Conservation (phyloP, 768 basidiomycete genomes). For the Tephrocybe sp. region DNA sequence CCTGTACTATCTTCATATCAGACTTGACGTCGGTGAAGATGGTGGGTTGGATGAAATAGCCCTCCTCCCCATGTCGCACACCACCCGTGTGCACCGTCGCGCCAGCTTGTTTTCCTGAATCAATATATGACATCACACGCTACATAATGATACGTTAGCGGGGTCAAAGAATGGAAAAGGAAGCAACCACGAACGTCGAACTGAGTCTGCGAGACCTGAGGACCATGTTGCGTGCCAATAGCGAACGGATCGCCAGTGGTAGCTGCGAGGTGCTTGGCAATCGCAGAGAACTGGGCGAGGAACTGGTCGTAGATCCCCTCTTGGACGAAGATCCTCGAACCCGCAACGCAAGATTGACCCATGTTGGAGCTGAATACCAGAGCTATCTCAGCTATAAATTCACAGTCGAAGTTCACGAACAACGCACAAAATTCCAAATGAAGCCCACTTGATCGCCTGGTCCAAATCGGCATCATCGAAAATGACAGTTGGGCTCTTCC, state of each 20-base stretch:
- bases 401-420: neutral
- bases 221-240: constrained; percentile 58
- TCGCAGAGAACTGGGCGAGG: constrained; percentile 51
- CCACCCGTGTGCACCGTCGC: constrained; percentile 65
- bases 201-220: constrained; percentile 69
- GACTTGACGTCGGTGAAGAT: constrained; percentile 61
- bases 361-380: constrained; percentile 17
- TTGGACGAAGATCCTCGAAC: constrained; percentile 84
- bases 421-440: constrained; percentile 70
- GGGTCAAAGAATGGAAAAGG: neutral
- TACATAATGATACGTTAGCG: constrained; percentile 18
- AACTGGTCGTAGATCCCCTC: constrained; percentile 78
- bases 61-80: constrained; percentile 51
- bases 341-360: constrained; percentile 83
- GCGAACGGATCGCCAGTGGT: constrained; percentile 63
- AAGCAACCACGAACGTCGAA: constrained; percentile 47
- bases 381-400: neutral
- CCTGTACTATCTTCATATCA: constrained; percentile 65
- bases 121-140: constrained; percentile 73
- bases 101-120: constrained; percentile 69
- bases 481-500: constrained; percentile 70
- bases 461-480: constrained; percentile 75
- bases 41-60: constrained; percentile 71
- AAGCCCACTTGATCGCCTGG: constrained; percentile 69
- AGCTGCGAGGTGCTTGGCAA: constrained; percentile 43